Base-by-base conservation (phyloP, 495 filamentous ascomycete species). In the Tuber microsphaerosporum region DNA sequence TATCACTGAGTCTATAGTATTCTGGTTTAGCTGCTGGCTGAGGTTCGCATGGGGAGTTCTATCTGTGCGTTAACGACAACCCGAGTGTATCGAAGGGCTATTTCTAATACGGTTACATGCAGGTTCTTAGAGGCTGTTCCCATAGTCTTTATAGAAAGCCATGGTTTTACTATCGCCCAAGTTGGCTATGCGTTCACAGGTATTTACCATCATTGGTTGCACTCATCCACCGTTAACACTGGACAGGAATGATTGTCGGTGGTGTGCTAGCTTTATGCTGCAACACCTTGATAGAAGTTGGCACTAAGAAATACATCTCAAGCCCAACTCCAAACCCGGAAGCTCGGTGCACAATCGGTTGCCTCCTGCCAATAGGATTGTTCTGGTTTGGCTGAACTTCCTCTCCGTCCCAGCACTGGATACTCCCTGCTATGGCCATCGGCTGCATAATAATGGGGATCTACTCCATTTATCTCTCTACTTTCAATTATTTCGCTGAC, bases 401-500 rank as follows among this genome's bases (percentile, higher is more conserved):
- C 16, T 91, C 86, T 72, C 83, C 88, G 0, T 87, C 87, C 0
- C 86, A 91, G 12, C 92, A 89, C 73, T 97, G 92, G 91, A 92
- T 94, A 71, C 88, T 91, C 0, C 94, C 94, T 9, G 84, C 90
- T 0, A 82, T 96, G 31, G 90, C 89, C 0, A 86, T 97, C 70
- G 88, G 85, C 0, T 88, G 91, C 75, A 90, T 93, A 5, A 96
- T 91, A 0, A 92, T 97, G 86, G 94, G 94, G 16, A 96, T 98
- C 72, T 93, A 92, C 81, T 90, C 89, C 65, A 89, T 97, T 69
- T 97, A 97, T 81, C 86, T 98, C 10, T 92, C 94, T 1, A 91
- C 92, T 0, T 97, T 97, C 85, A 98, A 97, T 80, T 97, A 97
- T 78, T 87, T 97, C 20, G 93, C 94, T n/a, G 94, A 97, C 83